Base-by-base conservation (phyloP, 139 green algal genomes). In the Picochlorum sp. region DNA sequence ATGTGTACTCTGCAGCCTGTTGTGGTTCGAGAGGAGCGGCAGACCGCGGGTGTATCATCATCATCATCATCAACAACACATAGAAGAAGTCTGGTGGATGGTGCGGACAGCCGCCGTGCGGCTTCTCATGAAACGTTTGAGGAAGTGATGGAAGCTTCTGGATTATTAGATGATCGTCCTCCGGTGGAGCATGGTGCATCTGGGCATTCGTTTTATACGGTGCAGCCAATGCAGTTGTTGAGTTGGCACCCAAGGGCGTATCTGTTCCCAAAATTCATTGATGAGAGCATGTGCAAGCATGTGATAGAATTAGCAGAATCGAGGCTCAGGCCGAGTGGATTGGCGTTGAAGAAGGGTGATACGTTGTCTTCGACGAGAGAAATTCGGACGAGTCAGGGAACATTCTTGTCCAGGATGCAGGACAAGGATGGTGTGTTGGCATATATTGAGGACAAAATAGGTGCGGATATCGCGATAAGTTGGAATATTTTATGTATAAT, bases 281-380 rank as follows among this genome's bases (percentile, higher is more conserved):
- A 62, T 18, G 16, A 56, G 9, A 45, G 58, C 23, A 49, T 61
- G 18, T 62, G 56, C 6, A 58, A 80, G 3, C 69, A 82, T 46
- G 52, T 85, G 1, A 71, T 84, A 4, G 49, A 66, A 6, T 44
- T 84, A 21, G 79, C 76, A 2, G 54, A 72, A 13, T 30, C 14
- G 7, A 57, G 71, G 20, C 60, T 85, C 44, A 54, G 26, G 8
- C 73, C 73, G 3, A 24, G 71, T 41, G 58, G 47, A 6, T 62
- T 85, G 51, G 76, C 79, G 7, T 58, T 82, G 6, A 80, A 80
- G 47, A 66, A 71, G 44, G 71, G 69, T 5, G 76, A 85, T 47
- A 77, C 68, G 1, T 34, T 32, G 23, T 62, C 69, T 13, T 71
- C 50, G 13, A 80, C 58, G 10, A 44, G 58, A 51, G 63, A 84